These are phyloP conservation scores for Colletotrichum higginsianum DNA, from an alignment of 2,329 filamentous ascomycete species.

Conservation along the genomic window DNA sequence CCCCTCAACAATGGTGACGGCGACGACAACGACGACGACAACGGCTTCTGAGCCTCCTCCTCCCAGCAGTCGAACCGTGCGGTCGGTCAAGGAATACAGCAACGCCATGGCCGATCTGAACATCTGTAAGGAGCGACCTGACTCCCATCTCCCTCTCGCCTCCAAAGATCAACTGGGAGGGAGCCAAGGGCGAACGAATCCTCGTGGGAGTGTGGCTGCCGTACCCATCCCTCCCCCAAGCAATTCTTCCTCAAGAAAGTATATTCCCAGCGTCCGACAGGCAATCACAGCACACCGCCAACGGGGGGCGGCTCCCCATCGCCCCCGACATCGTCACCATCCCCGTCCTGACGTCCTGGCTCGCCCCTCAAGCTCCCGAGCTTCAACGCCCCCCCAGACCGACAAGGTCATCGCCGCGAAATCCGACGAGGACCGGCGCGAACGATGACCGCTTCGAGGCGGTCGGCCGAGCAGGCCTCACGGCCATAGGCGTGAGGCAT, in stretches of 20 bases:
- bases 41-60: too few relatives aligned
- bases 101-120: too few relatives aligned
- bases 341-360: constrained; percentile 55
- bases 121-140: too few relatives aligned
- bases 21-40: too few relatives aligned
- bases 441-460: constrained; percentile 40
- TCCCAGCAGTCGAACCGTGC: too few relatives aligned
- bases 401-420: constrained; percentile 56
- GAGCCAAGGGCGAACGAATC: constrained; percentile 23
- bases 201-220: constrained; percentile 37
- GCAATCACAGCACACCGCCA: constrained; percentile 57
- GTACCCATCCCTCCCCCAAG: too few relatives aligned
- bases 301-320: constrained; percentile 64
- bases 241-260: too few relatives aligned
- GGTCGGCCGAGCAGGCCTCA: constrained; percentile 19
- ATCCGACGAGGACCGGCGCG: constrained; percentile 46
- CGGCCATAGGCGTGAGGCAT: constrained; percentile 57
- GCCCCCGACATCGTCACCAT: constrained; percentile 60
- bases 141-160: too few relatives aligned
- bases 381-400: constrained; percentile 44
- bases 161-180: too few relatives aligned
- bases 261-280: not conserved
- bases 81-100: too few relatives aligned
- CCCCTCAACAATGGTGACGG: too few relatives aligned
- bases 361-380: constrained; percentile 48